Evolutionary conservation across 176 grass and related monocot species (phyloP).

Genomic region (Urochloa ruziziensis): DNA sequence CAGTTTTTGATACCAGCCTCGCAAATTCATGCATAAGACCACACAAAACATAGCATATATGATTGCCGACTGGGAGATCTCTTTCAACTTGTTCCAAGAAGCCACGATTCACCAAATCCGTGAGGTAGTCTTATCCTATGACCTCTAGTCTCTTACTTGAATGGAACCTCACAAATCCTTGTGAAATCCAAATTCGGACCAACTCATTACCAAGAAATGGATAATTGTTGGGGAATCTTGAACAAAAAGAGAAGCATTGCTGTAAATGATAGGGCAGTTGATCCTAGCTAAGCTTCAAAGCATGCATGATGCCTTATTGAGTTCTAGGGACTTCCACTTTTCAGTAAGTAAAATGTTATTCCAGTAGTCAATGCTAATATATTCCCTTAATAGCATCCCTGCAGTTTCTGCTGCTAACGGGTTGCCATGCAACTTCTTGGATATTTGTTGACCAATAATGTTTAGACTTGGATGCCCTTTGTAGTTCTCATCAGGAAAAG

Average conservation of each 20-base stretch:
- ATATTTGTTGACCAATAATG: background rate
- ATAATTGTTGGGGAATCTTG: background rate
- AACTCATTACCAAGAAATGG: background rate
- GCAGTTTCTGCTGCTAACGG: slow-evolving; percentile 38
- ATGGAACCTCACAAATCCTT: slow-evolving; percentile 33
- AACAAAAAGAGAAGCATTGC: background rate
- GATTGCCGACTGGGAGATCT: too few relatives aligned
- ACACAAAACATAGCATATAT: too few relatives aligned
- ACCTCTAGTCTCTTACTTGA: background rate
- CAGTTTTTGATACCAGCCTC: too few relatives aligned
- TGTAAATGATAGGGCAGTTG: background rate
- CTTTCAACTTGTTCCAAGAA: slow-evolving; percentile 15
- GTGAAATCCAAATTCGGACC: slow-evolving; percentile 48
- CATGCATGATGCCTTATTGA: slow-evolving; percentile 9
- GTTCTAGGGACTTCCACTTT: slow-evolving; percentile 9
- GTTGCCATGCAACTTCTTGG: background rate
- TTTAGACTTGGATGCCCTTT: background rate
- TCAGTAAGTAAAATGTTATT: background rate
- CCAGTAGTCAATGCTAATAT: background rate
- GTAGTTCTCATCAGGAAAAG: background rate
- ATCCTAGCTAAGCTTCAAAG: slow-evolving; percentile 29
- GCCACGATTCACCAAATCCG: slow-evolving; percentile 11
- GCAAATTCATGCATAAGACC: too few relatives aligned
- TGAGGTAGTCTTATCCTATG: slow-evolving; percentile 13
- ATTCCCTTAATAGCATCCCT: background rate